These are phyloP conservation scores for Fusarium sulawesiense DNA, from an alignment of 2,329 filamentous ascomycete genomes.

Conservation along the genomic window DNA sequence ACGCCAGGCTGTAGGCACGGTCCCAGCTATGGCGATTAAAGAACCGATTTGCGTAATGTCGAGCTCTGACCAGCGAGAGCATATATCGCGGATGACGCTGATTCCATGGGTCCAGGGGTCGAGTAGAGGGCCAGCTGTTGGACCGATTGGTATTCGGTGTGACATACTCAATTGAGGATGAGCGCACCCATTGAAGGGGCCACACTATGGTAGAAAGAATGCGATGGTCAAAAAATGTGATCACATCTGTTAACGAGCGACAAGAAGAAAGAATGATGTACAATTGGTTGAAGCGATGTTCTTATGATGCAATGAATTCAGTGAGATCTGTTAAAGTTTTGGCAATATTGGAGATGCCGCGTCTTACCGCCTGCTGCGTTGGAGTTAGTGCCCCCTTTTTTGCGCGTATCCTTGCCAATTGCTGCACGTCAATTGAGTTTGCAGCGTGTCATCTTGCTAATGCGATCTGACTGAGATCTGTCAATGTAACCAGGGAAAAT, in stretches of 20 bases:
- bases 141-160: conserved; percentile 39
- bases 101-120: conserved; percentile 51
- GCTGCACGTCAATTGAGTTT: not conserved
- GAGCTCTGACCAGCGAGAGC: conserved; percentile 57
- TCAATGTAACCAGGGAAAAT: not conserved
- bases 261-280: conserved; percentile 18
- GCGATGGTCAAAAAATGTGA: conserved; percentile 9
- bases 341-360: conserved; percentile 4
- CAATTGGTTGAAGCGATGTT: conserved; percentile 2
- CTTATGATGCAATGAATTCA: not conserved
- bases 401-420: conserved; percentile 2
- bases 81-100: conserved; percentile 52
- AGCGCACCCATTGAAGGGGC: conserved; percentile 16
- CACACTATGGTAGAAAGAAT: not conserved
- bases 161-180: conserved; percentile 35
- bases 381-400: not conserved
- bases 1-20: conserved; percentile 55
- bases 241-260: conserved; percentile 40
- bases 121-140: conserved; percentile 32
- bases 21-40: conserved; percentile 57
- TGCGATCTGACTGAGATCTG: not conserved
- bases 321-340: conserved; percentile 18
- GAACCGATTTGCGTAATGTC: conserved; percentile 60
- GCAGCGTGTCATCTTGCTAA: not conserved
- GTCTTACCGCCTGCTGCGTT: not conserved